Conservation (phyloP, 140 eudicot species). For the Senecio squalidus region DNA sequence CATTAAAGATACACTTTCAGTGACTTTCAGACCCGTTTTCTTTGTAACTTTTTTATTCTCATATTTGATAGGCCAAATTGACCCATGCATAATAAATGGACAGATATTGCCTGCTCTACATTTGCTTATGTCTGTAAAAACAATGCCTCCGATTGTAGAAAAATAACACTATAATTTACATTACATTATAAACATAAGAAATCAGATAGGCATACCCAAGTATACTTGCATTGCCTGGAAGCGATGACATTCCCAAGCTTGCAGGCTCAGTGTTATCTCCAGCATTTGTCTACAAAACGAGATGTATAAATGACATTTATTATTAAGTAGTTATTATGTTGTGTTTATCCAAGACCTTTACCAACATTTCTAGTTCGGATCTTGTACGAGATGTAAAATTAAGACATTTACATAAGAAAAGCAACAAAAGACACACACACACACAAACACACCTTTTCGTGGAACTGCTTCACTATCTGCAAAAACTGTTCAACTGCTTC, state of each 20-base stretch:
- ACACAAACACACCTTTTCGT: slow-evolving; percentile 61
- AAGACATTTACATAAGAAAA: slow-evolving; percentile 9
- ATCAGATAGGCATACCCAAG: slow-evolving; percentile 57
- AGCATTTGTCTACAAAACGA: slow-evolving; percentile 31
- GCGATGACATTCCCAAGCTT: slow-evolving; percentile 40
- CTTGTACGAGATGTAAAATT: too few species aligned
- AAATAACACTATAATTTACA: background rate
- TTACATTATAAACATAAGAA: slow-evolving; percentile 4
- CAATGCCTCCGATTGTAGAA: slow-evolving; percentile 1
- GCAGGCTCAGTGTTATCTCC: slow-evolving; percentile 47
- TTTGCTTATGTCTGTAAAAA: background rate
- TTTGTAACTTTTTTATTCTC: too few species aligned
- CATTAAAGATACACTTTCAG: background rate
- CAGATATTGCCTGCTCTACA: background rate
- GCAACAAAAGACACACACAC: slow-evolving; percentile 13
- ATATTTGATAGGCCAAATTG: background rate
- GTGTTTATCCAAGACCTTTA: slow-evolving; percentile 7
- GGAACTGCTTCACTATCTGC: slow-evolving; percentile 73
- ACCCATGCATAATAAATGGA: background rate
- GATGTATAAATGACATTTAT: background rate
- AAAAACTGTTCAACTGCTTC: slow-evolving; percentile 92
- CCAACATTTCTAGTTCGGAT: background rate
- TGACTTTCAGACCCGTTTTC: background rate
- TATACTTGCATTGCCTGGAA: slow-evolving; percentile 76
- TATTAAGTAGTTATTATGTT: background rate